Percentiles rank a stretch among this genome's conserved stretches.
phyloP scores from a whole-genome alignment of 495 filamentous ascomycete species.

The Polyplosphaeria fusca region DNA sequence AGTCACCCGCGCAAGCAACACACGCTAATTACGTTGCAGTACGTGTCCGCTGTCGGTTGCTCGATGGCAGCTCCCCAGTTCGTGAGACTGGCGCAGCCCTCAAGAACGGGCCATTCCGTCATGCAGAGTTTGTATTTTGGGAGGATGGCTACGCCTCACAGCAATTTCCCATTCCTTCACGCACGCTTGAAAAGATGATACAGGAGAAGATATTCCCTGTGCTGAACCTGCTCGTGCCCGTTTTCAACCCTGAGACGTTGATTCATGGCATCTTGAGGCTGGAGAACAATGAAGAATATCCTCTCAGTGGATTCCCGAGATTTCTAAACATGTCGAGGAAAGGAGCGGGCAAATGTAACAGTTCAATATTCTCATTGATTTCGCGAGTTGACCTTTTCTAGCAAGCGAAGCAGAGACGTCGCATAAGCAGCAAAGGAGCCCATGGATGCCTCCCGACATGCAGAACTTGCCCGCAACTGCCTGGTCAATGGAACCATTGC shows the following conservation, averaged over 20 bases:
- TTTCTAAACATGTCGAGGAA: neutral
- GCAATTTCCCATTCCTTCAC: constrained; percentile 6
- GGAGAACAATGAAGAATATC: constrained; percentile 13
- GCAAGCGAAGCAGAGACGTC: too few species aligned
- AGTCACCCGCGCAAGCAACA: neutral
- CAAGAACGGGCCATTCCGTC: constrained; percentile 6
- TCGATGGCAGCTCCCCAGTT: constrained; percentile 8
- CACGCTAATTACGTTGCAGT: neutral
- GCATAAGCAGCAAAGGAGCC: too few species aligned
- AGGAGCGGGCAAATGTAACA: neutral
- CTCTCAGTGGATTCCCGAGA: constrained; percentile 17
- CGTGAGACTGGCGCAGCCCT: constrained; percentile 3
- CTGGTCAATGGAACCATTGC: too few species aligned
- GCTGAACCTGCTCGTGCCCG: constrained; percentile 5
- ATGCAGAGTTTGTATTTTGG: constrained; percentile 13
- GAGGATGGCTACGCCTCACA: constrained; percentile 16
- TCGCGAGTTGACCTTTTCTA: too few species aligned
- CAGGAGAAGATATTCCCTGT: constrained; percentile 1
- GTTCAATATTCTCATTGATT: too few species aligned
- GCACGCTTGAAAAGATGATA: constrained; percentile 6
- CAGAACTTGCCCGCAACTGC: too few species aligned
- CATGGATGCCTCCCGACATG: too few species aligned
- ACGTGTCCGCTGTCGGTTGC: constrained; percentile 7
- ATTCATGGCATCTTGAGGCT: constrained; percentile 13
- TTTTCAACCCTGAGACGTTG: constrained; percentile 1